phyloP scores from a whole-genome alignment of 495 filamentous ascomycete genomes.

The Penicillium flavigenum region DNA sequence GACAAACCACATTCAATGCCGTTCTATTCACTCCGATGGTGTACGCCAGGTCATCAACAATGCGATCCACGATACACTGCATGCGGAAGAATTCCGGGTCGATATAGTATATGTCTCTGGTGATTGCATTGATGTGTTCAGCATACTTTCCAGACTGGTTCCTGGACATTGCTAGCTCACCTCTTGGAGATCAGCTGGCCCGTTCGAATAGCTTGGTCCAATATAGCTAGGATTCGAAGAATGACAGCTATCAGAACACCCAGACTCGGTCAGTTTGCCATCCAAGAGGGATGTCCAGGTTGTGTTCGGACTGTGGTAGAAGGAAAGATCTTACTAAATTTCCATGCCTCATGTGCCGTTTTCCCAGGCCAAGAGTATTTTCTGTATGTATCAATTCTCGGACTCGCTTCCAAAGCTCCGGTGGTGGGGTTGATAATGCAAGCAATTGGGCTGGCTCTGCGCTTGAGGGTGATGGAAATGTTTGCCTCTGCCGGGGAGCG shows the following conservation, averaged over 20 bases:
- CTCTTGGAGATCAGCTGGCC: conserved; percentile 74
- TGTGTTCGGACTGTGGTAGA: neutral
- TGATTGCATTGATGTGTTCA: neutral
- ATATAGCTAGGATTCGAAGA: conserved; percentile 66
- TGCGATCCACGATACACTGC: conserved; percentile 70
- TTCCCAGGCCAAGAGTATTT: conserved; percentile 59
- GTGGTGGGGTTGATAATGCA: conserved; percentile 32
- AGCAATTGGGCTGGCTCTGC: conserved; percentile 21
- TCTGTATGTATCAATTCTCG: conserved; percentile 14
- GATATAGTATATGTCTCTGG: conserved; percentile 88
- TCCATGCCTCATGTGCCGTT: conserved; percentile 60
- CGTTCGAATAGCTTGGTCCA: conserved; percentile 64
- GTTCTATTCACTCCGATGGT: conserved; percentile 53
- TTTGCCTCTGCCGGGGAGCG: conserved; percentile 26
- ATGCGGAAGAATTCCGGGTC: conserved; percentile 75
- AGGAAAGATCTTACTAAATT: conserved; percentile 52
- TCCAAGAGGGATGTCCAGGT: neutral
- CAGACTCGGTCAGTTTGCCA: neutral
- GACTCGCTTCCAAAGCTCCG: conserved; percentile 31
- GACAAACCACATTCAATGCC: conserved; percentile 39
- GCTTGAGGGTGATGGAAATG: conserved; percentile 36
- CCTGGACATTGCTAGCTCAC: conserved; percentile 38
- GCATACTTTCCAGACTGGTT: neutral
- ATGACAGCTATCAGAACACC: conserved; percentile 49
- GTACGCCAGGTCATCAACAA: conserved; percentile 82